Base-by-base conservation (phyloP, 192 early-diverging fungal species). In the Chytriomyces sp. region DNA sequence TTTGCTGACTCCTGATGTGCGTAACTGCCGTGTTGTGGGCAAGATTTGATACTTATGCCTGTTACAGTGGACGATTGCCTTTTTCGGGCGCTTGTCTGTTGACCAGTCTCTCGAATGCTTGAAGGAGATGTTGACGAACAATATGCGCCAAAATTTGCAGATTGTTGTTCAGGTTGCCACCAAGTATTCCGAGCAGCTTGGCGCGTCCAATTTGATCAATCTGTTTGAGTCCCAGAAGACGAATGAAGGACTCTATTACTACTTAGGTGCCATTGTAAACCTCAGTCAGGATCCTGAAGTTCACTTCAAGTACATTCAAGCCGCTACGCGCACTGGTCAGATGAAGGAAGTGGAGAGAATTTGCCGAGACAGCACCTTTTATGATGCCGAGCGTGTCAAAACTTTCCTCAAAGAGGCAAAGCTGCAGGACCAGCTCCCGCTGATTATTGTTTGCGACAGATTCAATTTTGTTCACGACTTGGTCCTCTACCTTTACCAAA, bases 221-320 rank as follows among this genome's bases (percentile, higher is more conserved):
- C 74, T 99, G 31, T 98, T 99, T 74, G 98, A 99, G 85, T 81
- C 79, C 19, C 89, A 82, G 88, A 96, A 94, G 83, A 92, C 90
- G 62, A 92, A 86, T 73, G 97, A 99, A 78, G 95, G 94, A 26
- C 83, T 99, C 61, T 99, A 99, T 80, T 98, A 96, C 80, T 99
- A 95, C 81, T 81, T 99, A 38, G 96, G 94, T 1, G 92, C 98
- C 0, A 89, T 98, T 52, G 96, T 98, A 73, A 99, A 98, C 77
- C 85, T 98, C 56, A 93, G 93, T 72, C 89, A 94, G 66, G 96
- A 98, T 72, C 86, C 92, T 5, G 92, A 95, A 44, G 98, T 99
- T 0, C 93, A 96, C 70, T 96, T 96, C 87, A 98, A 98, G 86
- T 99, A 98, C 81, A 99, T 99, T 64, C 95, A 99, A 80, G 93